A percentile compares a stretch with the other conserved stretches of the same genome.
Conservation (phyloP, 2,329 filamentous ascomycete species). For the Pseudohalonectria lignicola region DNA sequence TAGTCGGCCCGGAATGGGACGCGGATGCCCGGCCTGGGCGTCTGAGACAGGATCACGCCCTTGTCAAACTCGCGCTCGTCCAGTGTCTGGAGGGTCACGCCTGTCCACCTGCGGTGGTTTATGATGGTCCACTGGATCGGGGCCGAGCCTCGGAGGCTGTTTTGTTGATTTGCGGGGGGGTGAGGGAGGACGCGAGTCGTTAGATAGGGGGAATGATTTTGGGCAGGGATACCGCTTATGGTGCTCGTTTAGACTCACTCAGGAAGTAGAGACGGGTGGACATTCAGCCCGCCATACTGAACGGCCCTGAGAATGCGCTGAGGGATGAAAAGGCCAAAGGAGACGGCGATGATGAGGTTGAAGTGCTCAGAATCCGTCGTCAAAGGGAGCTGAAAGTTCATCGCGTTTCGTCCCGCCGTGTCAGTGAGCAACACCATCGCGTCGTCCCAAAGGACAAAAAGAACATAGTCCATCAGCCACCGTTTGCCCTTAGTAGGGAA, state of each 20-base stretch:
- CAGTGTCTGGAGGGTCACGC: slow-evolving; percentile 80
- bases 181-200: too few species aligned
- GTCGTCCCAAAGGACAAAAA: too few species aligned
- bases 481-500: too few species aligned
- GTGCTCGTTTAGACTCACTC: too few species aligned
- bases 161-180: too few species aligned
- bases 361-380: slow-evolving; percentile 27
- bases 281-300: slow-evolving; percentile 79
- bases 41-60: slow-evolving; percentile 65
- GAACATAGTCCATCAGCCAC: too few species aligned
- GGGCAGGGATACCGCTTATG: too few species aligned
- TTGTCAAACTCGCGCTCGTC: slow-evolving; percentile 67
- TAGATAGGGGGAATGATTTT: too few species aligned
- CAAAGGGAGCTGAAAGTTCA: too few species aligned
- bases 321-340: slow-evolving; percentile 86
- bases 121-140: slow-evolving; percentile 82
- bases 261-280: slow-evolving; percentile 85
- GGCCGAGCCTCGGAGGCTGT: slow-evolving; percentile 69
- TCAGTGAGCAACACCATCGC: too few species aligned
- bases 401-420: not conserved
- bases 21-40: slow-evolving; percentile 43
- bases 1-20: slow-evolving; percentile 31
- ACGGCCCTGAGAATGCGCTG: slow-evolving; percentile 57
- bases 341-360: slow-evolving; percentile 83
- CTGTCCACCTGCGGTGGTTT: slow-evolving; percentile 46